Percentiles rank a stretch among this genome's conserved stretches.
phyloP scores from a whole-genome alignment of 768 basidiomycete genomes.

The Rhizopogon rudus region DNA sequence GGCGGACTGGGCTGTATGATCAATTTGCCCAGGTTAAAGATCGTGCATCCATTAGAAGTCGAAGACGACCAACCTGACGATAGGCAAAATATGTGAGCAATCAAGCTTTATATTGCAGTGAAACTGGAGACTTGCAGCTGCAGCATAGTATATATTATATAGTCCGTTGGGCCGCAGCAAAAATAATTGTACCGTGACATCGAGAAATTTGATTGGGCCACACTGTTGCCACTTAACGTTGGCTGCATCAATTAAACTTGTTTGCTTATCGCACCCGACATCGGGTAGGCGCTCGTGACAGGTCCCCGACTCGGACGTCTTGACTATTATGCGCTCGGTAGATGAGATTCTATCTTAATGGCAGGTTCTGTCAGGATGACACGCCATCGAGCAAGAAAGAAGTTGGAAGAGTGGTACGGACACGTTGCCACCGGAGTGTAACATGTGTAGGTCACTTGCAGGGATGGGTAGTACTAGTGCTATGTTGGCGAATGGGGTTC shows the following conservation, averaged over 20 bases:
- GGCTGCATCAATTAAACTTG: not conserved
- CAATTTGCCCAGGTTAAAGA: not conserved
- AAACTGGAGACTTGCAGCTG: not conserved
- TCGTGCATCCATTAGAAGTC: not conserved
- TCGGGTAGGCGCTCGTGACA: not conserved
- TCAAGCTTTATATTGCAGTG: too few species aligned
- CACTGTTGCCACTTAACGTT: not conserved
- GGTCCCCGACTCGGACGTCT: not conserved
- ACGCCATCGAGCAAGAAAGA: constrained; percentile 1
- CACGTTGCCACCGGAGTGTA: not conserved
- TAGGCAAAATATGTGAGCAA: too few species aligned
- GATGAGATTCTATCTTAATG: not conserved
- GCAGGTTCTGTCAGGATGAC: constrained; percentile 4
- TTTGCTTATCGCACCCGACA: constrained; percentile 1
- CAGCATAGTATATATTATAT: not conserved
- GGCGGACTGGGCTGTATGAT: not conserved
- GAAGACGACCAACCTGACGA: not conserved
- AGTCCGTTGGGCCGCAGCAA: not conserved
- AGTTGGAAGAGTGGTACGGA: not conserved
- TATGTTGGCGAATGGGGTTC: not conserved
- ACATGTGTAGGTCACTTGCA: too few species aligned
- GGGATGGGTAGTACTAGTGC: not conserved
- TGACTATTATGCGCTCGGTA: not conserved
- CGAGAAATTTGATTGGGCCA: not conserved
- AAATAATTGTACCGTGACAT: not conserved